A percentile compares a stretch with the other conserved stretches of the same genome.
phyloP scores from a whole-genome alignment of 164 flowering plant species.

The Macadamia integrifolia region DNA sequence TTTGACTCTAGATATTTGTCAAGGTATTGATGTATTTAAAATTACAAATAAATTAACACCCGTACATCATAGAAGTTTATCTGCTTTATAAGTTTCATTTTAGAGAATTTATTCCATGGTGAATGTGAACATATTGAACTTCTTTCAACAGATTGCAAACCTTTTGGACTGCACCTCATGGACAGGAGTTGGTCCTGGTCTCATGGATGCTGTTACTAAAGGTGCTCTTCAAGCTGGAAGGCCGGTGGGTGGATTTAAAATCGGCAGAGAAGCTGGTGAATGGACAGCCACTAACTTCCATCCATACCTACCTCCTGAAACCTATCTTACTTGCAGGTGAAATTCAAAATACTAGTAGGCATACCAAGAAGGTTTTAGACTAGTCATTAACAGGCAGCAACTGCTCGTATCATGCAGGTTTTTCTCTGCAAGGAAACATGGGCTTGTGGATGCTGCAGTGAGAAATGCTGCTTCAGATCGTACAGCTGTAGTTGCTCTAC shows the following conservation, averaged over 20 bases:
- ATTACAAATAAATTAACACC: background rate
- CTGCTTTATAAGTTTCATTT: background rate
- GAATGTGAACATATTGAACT: background rate
- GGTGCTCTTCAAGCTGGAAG: constrained; percentile 82
- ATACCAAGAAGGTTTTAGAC: background rate
- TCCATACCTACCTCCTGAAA: constrained; percentile 73
- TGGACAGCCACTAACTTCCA: constrained; percentile 79
- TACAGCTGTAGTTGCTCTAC: constrained; percentile 81
- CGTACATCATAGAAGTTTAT: background rate
- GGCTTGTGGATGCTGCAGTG: constrained; percentile 83
- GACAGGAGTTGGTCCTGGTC: constrained; percentile 98
- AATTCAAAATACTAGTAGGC: background rate
- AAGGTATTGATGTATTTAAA: too few relatives aligned
- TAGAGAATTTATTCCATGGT: background rate
- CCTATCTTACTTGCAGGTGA: constrained; percentile 91
- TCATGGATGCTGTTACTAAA: constrained; percentile 90
- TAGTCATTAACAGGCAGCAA: background rate
- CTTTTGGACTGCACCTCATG: constrained; percentile 86
- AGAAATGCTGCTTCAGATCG: constrained; percentile 47
- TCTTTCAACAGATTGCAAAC: constrained; percentile 46
- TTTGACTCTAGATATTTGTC: too few relatives aligned
- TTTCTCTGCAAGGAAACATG: constrained; percentile 95
- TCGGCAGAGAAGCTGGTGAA: constrained; percentile 82
- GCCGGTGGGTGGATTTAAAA: constrained; percentile 87
- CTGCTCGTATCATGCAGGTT: constrained; percentile 41